Percentiles rank a stretch among this genome's conserved stretches.
These are phyloP conservation scores for Pythium chondricola DNA, from an alignment of 352 stramenopile species.

Conservation along the genomic window DNA sequence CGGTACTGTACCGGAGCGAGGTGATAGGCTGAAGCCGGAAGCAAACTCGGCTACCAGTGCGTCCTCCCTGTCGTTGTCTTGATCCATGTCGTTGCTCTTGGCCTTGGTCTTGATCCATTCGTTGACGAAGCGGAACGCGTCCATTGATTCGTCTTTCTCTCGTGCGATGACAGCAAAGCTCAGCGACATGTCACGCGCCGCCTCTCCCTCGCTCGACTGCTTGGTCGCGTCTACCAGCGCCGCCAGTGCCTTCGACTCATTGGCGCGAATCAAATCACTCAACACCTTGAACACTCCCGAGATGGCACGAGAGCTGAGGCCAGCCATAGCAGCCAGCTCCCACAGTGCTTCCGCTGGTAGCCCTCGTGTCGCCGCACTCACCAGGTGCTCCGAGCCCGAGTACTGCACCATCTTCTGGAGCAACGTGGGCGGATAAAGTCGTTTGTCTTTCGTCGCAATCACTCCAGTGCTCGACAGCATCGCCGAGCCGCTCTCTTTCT, in stretches of 20 bases:
- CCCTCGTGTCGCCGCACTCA: constrained; percentile 38
- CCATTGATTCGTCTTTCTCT: too few species aligned
- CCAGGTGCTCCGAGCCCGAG: constrained; percentile 36
- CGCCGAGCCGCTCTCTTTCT: constrained; percentile 27
- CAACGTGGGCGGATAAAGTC: constrained; percentile 61
- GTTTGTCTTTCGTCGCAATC: constrained; percentile 68
- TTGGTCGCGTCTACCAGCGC: constrained; percentile 11
- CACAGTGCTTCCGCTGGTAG: constrained; percentile 56
- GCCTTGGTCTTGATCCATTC: too few species aligned
- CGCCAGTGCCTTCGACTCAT: constrained; percentile 30
- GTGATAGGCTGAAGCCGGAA: too few species aligned
- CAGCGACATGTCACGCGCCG: too few species aligned
- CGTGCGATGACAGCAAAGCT: too few species aligned
- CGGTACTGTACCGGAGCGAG: too few species aligned
- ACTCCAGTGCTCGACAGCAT: constrained; percentile 64
- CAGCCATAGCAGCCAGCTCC: constrained; percentile 46
- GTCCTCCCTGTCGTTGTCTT: too few species aligned
- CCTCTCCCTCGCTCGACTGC: not conserved
- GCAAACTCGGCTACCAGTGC: too few species aligned
- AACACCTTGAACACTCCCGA: constrained; percentile 2
- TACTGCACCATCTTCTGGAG: constrained; percentile 53
- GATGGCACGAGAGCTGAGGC: constrained; percentile 31
- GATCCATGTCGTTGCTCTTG: too few species aligned
- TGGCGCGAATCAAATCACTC: constrained; percentile 30
- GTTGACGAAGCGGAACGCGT: not conserved